phyloP scores from a whole-genome alignment of 106 monocot genomes.

The Apostasia ramifera region DNA sequence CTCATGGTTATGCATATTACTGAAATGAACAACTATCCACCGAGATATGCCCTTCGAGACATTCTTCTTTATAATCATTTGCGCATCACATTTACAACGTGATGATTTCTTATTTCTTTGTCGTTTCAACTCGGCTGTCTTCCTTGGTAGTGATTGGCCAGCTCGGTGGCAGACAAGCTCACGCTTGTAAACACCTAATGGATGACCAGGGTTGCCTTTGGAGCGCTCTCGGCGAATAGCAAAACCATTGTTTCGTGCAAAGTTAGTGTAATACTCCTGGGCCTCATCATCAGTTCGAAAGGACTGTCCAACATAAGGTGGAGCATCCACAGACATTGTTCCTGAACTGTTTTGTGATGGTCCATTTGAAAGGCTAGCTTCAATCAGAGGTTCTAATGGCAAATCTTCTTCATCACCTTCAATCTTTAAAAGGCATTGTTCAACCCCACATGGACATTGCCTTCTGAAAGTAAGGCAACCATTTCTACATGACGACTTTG shows the following conservation, averaged over 20 bases:
- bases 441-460: conserved; percentile 61
- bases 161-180: conserved; percentile 81
- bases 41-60: conserved; percentile 37
- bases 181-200: conserved; percentile 68
- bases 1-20: conserved; percentile 68
- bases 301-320: conserved; percentile 57
- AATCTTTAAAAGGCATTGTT: conserved; percentile 39
- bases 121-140: conserved; percentile 55
- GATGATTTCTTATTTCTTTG: conserved; percentile 82
- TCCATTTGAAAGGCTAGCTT: conserved; percentile 24
- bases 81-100: conserved; percentile 69
- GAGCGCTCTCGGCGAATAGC: conserved; percentile 69
- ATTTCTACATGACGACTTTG: conserved; percentile 45
- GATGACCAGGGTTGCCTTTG: conserved; percentile 64
- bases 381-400: conserved; percentile 12
- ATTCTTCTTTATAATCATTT: conserved; percentile 85
- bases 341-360: conserved; percentile 25
- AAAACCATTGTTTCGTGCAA: conserved; percentile 70
- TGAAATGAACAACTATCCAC: conserved; percentile 77
- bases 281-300: conserved; percentile 75
- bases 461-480: conserved; percentile 59
- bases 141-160: conserved; percentile 59
- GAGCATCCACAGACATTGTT: conserved; percentile 10
- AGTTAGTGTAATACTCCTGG: conserved; percentile 61
- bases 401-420: conserved; percentile 48